Evolutionary conservation across 371 early-diverging fungal species (phyloP).

Genomic region (Coemansia sp.): DNA sequence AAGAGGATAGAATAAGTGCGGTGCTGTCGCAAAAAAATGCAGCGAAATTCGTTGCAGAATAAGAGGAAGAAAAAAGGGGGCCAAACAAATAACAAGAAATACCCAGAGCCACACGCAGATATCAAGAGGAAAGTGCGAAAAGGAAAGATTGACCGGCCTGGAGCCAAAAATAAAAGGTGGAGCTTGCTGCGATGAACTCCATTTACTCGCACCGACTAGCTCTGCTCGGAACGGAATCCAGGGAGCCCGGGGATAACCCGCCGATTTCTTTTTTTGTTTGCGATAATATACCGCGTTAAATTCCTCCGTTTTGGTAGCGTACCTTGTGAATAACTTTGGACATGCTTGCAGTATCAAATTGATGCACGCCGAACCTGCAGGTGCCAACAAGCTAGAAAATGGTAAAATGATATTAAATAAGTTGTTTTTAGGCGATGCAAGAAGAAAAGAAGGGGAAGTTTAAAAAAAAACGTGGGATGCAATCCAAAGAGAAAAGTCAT

Average conservation of each 20-base stretch:
- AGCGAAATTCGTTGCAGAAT: not conserved
- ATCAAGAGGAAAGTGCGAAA: not conserved
- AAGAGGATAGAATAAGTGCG: not conserved
- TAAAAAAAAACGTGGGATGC: too few relatives aligned
- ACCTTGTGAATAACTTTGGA: slow-evolving; percentile 3
- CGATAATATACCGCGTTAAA: not conserved
- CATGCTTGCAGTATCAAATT: not conserved
- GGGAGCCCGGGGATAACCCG: not conserved
- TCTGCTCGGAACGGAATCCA: not conserved
- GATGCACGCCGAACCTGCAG: not conserved
- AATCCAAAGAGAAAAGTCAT: too few relatives aligned
- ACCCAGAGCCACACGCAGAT: not conserved
- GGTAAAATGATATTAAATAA: not conserved
- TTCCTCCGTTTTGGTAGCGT: not conserved
- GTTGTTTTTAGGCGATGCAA: too few relatives aligned
- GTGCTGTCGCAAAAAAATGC: not conserved
- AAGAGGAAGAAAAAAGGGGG: not conserved
- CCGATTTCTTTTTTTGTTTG: not conserved
- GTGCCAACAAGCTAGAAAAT: not conserved
- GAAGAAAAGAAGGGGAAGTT: too few relatives aligned
- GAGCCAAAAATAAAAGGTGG: not conserved
- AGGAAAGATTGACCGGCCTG: not conserved
- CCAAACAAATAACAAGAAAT: slow-evolving; percentile 2
- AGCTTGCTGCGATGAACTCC: not conserved
- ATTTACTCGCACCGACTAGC: not conserved